Conservation (phyloP, 306 rosid genomes). For the Parietaria judaica region DNA sequence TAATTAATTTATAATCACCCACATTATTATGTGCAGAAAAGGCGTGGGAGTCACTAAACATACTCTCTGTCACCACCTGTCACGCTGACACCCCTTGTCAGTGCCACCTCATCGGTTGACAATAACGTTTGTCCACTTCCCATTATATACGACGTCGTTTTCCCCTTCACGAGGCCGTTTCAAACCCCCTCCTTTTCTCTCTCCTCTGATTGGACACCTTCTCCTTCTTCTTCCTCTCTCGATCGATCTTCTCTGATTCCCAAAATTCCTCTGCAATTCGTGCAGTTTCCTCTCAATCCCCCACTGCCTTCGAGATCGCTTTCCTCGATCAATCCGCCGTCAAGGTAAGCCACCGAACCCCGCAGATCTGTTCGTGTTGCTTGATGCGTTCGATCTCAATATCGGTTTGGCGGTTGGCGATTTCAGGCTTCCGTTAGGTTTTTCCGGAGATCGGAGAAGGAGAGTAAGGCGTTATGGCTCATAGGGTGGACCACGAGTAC, state of each 20-base stretch:
- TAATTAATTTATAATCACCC: too few relatives aligned
- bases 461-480: slow-evolving; percentile 58
- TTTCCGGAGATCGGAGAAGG: slow-evolving; percentile 35
- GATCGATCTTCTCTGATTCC: not conserved
- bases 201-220: slow-evolving; percentile 21
- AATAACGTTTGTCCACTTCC: slow-evolving; percentile 9
- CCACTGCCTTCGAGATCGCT: not conserved
- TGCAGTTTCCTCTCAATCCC: not conserved
- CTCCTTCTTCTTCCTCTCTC: slow-evolving; percentile 10
- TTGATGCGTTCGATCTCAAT: slow-evolving; percentile 18
- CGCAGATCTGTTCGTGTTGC: slow-evolving; percentile 16
- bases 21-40: too few relatives aligned
- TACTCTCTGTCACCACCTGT: slow-evolving; percentile 11
- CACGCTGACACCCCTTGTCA: slow-evolving; percentile 7
- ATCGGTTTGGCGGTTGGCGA: slow-evolving; percentile 1
- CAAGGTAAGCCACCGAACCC: slow-evolving; percentile 30
- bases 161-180: slow-evolving; percentile 26
- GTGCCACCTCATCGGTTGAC: slow-evolving; percentile 13
- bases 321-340: slow-evolving; percentile 28
- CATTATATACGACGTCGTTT: slow-evolving; percentile 31
- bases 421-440: slow-evolving; percentile 18
- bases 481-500: slow-evolving; percentile 93
- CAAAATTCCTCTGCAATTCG: slow-evolving; percentile 1
- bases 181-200: slow-evolving; percentile 21
- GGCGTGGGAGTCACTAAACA: slow-evolving; percentile 10